Evolutionary conservation across 371 early-diverging fungal genomes (phyloP), one percentile per base, ranked within the genome.

Genomic region (Zopfochytrium polystomum): DNA sequence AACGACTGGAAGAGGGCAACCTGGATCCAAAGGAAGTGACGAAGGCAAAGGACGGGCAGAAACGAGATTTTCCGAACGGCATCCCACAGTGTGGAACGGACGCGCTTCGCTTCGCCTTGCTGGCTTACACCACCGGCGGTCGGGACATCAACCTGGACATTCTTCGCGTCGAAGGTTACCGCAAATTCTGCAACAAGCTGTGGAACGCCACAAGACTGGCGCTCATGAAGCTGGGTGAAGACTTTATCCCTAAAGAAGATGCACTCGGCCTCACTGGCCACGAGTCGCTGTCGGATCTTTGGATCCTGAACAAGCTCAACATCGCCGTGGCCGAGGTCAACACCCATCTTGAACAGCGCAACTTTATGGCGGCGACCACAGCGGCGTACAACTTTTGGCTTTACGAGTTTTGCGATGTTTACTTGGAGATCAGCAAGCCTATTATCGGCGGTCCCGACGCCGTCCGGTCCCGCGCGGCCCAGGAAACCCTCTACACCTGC

Each of bases 101-200:
- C 80, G 99, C 99, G 7, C 86, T 99, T 55, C 90, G 99, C 55
- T 99, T 99, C 74, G 85, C 96, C 9, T 84, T 99, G 51, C 88
- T 95, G 55, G 87, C 92, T 18, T 98, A 96, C 81, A 89, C 93
- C 7, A 86, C 92, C 6, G 85, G 80, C 68, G 92, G 93, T 35
- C 89, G 92, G 62, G 96, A 97, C 71, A 92, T 99, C 70, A 99
- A 98, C 75, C 75, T 99, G 62, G 95, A 99, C 79, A 92, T 99
- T 54, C 62, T 87, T 59, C 92, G 96, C 72, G 95, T 99, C 22
- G 95, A 94, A 65, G 98, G 99, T 45, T 98, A 99, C 80, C 88
- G 98, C 77, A 95, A 95, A 80, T 97, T 99, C 86, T 98, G 99
- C 80, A 99, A 99, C 85, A 99, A 99, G 85, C 79, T 99, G 38